phyloP scores from a whole-genome alignment of 192 early-diverging fungal genomes.

The Linnemannia schmuckeri region DNA sequence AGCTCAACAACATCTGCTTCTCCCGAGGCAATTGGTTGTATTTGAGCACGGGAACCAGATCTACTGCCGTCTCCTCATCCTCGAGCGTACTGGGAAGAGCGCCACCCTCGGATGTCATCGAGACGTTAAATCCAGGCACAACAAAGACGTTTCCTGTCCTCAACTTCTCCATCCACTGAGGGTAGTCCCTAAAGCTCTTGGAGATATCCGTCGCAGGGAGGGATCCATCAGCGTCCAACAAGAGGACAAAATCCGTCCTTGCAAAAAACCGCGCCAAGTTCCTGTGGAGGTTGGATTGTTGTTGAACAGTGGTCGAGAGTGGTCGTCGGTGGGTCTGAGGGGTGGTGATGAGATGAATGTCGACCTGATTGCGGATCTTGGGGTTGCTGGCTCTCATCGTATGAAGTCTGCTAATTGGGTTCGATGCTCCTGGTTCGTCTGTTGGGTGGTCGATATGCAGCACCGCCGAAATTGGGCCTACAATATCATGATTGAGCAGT shows the following conservation, averaged over 20 bases:
- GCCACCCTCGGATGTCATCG: neutral
- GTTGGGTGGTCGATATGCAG: conserved; percentile 49
- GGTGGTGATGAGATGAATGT: conserved; percentile 62
- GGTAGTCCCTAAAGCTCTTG: conserved; percentile 53
- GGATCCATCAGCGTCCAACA: conserved; percentile 57
- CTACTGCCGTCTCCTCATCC: neutral
- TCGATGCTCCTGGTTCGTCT: neutral
- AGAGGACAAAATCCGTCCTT: conserved; percentile 62
- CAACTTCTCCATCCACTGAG: conserved; percentile 58
- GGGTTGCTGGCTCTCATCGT: conserved; percentile 55
- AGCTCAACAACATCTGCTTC: conserved; percentile 50
- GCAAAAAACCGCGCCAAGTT: conserved; percentile 70
- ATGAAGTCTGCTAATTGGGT: conserved; percentile 39
- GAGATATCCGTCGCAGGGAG: conserved; percentile 57
- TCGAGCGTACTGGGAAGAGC: conserved; percentile 1
- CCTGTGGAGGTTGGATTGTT: conserved; percentile 63
- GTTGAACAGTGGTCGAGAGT: conserved; percentile 29
- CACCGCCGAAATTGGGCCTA: conserved; percentile 65
- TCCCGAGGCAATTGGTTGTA: conserved; percentile 37
- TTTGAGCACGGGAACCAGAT: conserved; percentile 14
- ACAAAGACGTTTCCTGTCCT: conserved; percentile 63
- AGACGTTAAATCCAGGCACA: conserved; percentile 65
- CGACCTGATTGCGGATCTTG: conserved; percentile 56
- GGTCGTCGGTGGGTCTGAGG: conserved; percentile 42
- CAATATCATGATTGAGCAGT: no score